A percentile compares a stretch with the other conserved stretches of the same genome.
These are phyloP conservation scores for Gnomoniopsis smithogilvyi DNA, from an alignment of 2,329 filamentous ascomycete species.

Conservation along the genomic window DNA sequence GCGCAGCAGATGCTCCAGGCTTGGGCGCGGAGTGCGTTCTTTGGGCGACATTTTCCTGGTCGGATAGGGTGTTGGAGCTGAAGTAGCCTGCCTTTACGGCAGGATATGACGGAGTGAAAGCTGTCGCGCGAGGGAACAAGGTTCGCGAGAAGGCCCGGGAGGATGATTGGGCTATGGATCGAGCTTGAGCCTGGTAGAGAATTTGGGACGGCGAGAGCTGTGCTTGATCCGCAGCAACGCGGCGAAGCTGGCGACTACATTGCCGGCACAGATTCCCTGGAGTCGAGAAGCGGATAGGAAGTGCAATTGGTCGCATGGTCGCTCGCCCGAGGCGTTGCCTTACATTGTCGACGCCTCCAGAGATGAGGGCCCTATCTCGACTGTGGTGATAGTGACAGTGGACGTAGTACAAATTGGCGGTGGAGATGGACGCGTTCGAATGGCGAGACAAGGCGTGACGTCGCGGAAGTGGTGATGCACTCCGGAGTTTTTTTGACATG, in stretches of 20 bases:
- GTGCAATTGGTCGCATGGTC: conserved; percentile 16
- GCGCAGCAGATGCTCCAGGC: conserved; percentile 9
- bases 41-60: conserved; percentile 23
- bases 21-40: conserved; percentile 5
- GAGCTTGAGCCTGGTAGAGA: neutral
- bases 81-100: conserved; percentile 30
- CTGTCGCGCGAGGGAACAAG: conserved; percentile 17
- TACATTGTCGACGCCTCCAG: neutral
- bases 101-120: conserved; percentile 19
- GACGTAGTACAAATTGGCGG: neutral
- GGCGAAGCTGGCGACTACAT: conserved; percentile 20
- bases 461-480: neutral
- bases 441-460: neutral
- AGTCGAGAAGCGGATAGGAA: conserved; percentile 3
- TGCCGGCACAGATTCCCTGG: conserved; percentile 24
- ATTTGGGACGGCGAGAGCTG: neutral
- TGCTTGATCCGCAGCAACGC: conserved; percentile 6
- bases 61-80: conserved; percentile 30
- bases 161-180: neutral
- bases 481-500: too few species aligned
- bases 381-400: neutral
- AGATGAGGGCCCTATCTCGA: neutral
- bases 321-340: neutral
- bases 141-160: conserved; percentile 22
- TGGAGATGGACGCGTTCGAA: too few species aligned